These are phyloP conservation scores for Apocynum venetum DNA, from an alignment of 257 asterid species.

Conservation along the genomic window DNA sequence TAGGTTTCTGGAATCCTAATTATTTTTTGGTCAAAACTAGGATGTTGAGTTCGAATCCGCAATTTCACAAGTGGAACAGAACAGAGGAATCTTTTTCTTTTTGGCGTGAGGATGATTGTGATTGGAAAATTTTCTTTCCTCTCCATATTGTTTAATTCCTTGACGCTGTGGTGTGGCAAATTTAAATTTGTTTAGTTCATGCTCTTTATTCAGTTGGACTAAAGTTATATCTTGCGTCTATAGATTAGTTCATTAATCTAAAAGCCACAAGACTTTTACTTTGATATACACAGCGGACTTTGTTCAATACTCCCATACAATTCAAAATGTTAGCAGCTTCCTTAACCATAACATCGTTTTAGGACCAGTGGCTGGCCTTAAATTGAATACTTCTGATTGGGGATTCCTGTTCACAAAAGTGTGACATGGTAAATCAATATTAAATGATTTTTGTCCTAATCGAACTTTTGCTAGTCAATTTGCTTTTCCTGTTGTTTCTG, in stretches of 20 bases:
- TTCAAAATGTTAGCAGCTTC: not conserved
- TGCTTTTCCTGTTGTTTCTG: not conserved
- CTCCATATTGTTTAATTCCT: not conserved
- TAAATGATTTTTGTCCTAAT: not conserved
- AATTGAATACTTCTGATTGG: not conserved
- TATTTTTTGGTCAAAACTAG: not conserved
- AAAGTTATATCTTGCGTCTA: too few species aligned
- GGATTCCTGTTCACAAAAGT: not conserved
- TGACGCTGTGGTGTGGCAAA: not conserved
- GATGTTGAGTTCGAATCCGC: not conserved
- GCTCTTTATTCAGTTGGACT: not conserved
- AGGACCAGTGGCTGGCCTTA: not conserved
- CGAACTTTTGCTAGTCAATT: not conserved
- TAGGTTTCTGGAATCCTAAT: not conserved
- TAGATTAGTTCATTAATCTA: too few species aligned
- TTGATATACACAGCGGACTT: not conserved
- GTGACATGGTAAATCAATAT: not conserved
- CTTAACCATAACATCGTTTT: not conserved
- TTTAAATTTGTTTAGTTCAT: not conserved
- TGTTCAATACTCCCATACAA: not conserved
- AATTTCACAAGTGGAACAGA: not conserved
- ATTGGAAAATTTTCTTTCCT: not conserved
- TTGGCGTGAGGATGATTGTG: not conserved
- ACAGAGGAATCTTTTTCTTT: not conserved
- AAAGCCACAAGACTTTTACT: not conserved